Conservation (phyloP, 352 stramenopile genomes). For the Phytophthora lateralis region DNA sequence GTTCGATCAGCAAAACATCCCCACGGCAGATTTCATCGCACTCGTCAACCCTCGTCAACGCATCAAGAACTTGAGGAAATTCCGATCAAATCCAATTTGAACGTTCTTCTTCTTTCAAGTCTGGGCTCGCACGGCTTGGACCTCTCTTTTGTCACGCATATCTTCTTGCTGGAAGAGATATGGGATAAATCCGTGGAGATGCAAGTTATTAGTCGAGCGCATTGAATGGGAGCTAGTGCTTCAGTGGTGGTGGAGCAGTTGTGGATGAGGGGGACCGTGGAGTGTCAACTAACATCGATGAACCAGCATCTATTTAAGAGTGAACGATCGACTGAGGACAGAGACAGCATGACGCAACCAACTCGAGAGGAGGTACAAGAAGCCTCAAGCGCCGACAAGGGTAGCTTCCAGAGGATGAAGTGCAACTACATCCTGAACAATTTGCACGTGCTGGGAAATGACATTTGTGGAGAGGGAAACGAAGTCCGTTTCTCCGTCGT, state of each 20-base stretch:
- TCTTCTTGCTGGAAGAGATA: conserved; percentile 96
- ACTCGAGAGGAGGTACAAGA: conserved; percentile 29
- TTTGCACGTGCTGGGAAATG: conserved; percentile 32
- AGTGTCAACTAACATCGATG: conserved; percentile 52
- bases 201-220: conserved; percentile 95
- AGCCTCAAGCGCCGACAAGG: conserved; percentile 32
- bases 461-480: conserved; percentile 31
- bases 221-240: conserved; percentile 93
- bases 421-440: conserved; percentile 49
- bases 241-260: conserved; percentile 93
- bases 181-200: conserved; percentile 94
- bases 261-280: conserved; percentile 80
- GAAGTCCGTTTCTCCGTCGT: conserved; percentile 45
- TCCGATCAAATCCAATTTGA: conserved; percentile 58
- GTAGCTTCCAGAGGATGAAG: conserved; percentile 36
- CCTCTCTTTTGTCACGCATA: conserved; percentile 97
- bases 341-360: conserved; percentile 13
- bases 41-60: conserved; percentile 37
- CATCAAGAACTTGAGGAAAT: conserved; percentile 50
- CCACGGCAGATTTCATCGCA: conserved; percentile 59
- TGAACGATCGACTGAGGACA: not conserved
- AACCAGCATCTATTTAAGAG: conserved; percentile 22
- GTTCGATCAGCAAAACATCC: conserved; percentile 60
- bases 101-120: conserved; percentile 93
- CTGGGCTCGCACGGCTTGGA: conserved; percentile 95